Evolutionary conservation across 2,329 filamentous ascomycete genomes (phyloP).

Genomic region (Monosporascus sp.): DNA sequence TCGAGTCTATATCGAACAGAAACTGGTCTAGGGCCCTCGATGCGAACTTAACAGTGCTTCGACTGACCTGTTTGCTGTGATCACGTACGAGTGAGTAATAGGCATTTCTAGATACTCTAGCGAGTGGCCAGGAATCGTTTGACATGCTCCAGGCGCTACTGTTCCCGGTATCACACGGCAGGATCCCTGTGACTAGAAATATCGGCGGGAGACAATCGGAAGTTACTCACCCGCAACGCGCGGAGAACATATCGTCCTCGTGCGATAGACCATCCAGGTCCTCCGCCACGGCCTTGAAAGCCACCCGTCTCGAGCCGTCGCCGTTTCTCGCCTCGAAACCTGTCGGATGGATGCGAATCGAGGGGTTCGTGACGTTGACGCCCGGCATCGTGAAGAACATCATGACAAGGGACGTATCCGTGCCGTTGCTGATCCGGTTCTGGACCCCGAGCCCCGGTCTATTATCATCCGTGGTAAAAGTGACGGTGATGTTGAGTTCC

Average conservation of each 20-base stretch:
- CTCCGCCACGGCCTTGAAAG: constrained; percentile 25
- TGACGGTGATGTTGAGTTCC: constrained; percentile 13
- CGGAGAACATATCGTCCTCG: constrained; percentile 20
- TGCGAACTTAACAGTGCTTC: constrained; percentile 21
- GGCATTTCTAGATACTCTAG: too few species aligned
- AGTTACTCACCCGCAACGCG: constrained; percentile 16
- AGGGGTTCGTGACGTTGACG: constrained; percentile 18
- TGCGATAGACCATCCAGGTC: constrained; percentile 16
- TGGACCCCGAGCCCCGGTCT: constrained; percentile 21
- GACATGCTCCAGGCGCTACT: too few species aligned
- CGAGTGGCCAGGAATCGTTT: too few species aligned
- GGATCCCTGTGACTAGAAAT: too few species aligned
- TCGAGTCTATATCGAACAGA: constrained; percentile 18
- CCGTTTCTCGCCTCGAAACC: constrained; percentile 14
- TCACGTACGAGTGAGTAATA: too few species aligned
- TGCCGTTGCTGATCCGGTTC: constrained; percentile 23
- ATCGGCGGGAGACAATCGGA: too few species aligned
- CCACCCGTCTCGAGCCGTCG: constrained; percentile 8
- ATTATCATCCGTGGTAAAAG: constrained; percentile 16
- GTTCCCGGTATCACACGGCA: too few species aligned
- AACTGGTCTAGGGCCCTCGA: constrained; percentile 26
- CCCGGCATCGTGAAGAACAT: constrained; percentile 19
- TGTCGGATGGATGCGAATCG: constrained; percentile 23
- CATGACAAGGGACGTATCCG: constrained; percentile 22
- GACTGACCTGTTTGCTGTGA: constrained; percentile 19